Percentiles rank a stretch among this genome's conserved stretches.
Evolutionary conservation across 192 early-diverging fungal species (phyloP).

Genomic region (Phycomyces blakesleeanus): DNA sequence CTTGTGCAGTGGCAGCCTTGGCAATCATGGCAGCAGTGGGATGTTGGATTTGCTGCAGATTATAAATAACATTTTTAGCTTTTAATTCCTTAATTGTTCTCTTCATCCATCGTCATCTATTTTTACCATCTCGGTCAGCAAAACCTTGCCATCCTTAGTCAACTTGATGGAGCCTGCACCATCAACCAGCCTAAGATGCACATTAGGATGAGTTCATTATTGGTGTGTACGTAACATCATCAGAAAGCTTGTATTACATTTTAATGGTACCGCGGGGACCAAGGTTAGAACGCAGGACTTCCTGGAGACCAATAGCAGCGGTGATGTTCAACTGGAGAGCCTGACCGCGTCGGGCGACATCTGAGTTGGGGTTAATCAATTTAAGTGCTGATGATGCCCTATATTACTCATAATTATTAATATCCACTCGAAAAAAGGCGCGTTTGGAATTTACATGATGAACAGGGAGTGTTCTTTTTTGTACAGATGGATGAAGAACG

Average conservation of each 20-base stretch:
- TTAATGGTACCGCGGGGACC: slow-evolving; percentile 98
- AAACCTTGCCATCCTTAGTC: slow-evolving; percentile 99
- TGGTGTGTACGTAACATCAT: not conserved
- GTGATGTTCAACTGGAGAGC: slow-evolving; percentile 95
- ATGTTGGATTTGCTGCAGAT: slow-evolving; percentile 95
- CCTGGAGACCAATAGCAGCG: slow-evolving; percentile 92
- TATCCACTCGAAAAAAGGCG: too few relatives aligned
- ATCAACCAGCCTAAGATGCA: slow-evolving; percentile 75
- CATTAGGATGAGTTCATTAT: not conserved
- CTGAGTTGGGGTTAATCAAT: slow-evolving; percentile 96
- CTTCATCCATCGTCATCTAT: not conserved
- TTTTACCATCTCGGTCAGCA: slow-evolving; percentile 94
- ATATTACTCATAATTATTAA: not conserved
- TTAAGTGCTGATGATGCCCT: slow-evolving; percentile 76
- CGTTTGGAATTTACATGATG: too few relatives aligned
- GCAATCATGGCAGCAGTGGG: slow-evolving; percentile 99
- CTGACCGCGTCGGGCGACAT: slow-evolving; percentile 97
- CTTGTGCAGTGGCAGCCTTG: slow-evolving; percentile 96
- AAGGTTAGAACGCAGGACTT: slow-evolving; percentile 93
- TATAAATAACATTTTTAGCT: not conserved
- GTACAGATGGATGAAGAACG: too few relatives aligned
- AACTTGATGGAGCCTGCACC: slow-evolving; percentile 94
- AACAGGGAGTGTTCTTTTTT: too few relatives aligned
- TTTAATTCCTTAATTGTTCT: not conserved
- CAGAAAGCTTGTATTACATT: slow-evolving; percentile 63